A percentile compares a stretch with the other conserved stretches of the same genome.
These are phyloP conservation scores for Sclerotinia spermophila DNA, from an alignment of 2,329 filamentous ascomycete genomes.

Conservation along the genomic window DNA sequence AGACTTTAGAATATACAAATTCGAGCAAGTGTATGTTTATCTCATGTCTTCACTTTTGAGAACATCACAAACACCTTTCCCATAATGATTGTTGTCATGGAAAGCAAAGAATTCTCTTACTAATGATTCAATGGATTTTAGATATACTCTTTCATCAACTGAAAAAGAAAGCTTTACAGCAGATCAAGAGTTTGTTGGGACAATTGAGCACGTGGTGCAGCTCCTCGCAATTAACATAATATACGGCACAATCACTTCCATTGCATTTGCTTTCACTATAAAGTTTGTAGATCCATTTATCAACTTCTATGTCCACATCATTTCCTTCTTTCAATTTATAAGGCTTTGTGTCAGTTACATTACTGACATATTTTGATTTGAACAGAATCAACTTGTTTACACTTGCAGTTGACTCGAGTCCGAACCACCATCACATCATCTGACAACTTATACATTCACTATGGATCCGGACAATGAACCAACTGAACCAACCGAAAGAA, in stretches of 20 bases:
- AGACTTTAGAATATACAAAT: background rate
- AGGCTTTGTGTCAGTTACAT: background rate
- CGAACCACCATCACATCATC: background rate
- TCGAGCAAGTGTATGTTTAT: background rate
- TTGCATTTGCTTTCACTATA: slow-evolving; percentile 1
- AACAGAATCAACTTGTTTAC: background rate
- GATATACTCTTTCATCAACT: background rate
- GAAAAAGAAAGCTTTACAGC: background rate
- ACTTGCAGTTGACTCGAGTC: background rate
- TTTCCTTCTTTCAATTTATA: background rate
- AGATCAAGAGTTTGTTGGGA: background rate
- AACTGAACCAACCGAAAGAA: background rate
- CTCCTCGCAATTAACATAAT: background rate
- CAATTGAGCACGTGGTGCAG: background rate
- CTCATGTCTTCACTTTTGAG: background rate
- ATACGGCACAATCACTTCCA: slow-evolving; percentile 1
- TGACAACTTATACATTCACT: background rate
- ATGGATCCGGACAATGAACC: background rate
- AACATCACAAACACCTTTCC: background rate
- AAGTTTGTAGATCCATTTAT: background rate
- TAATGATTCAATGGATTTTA: background rate
- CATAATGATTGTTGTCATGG: too few relatives aligned
- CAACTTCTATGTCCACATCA: background rate
- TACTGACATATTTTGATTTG: background rate
- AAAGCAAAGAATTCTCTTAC: background rate